phyloP scores from a whole-genome alignment of 352 stramenopile genomes.

The Blastocystis sp. region DNA sequence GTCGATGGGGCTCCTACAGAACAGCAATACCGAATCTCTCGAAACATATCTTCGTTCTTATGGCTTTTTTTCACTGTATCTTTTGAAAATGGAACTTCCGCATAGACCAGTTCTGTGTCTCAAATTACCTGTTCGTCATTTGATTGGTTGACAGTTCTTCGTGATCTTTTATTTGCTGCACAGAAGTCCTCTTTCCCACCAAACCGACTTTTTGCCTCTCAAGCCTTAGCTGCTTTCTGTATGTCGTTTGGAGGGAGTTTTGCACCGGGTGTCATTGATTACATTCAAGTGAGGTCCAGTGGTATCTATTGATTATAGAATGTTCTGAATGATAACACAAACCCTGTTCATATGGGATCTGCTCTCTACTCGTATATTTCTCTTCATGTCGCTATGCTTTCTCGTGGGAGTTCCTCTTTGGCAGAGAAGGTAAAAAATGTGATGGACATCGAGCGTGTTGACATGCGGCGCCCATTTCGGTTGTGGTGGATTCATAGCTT shows the following conservation, averaged over 20 bases:
- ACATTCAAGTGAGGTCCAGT: too few relatives aligned
- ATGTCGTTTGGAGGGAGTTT: neutral
- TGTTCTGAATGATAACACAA: neutral
- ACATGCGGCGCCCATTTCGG: neutral
- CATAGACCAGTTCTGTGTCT: neutral
- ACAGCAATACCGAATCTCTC: neutral
- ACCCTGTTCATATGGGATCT: neutral
- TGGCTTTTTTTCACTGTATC: neutral
- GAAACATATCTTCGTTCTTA: neutral
- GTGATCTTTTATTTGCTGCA: neutral
- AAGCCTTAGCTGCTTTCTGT: neutral
- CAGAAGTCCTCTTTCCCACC: neutral
- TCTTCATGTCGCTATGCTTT: neutral
- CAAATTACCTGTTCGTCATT: neutral
- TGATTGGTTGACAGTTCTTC: neutral
- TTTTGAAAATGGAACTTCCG: neutral
- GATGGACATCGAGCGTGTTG: neutral
- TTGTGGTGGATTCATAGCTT: neutral
- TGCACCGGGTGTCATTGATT: neutral
- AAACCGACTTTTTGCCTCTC: neutral
- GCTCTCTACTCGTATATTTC: neutral
- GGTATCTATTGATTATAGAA: neutral
- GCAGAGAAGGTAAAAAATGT: neutral
- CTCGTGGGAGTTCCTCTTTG: neutral
- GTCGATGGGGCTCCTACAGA: neutral